These are phyloP conservation scores for Microbotryum lychnidis-dioicae DNA, from an alignment of 1,284 basidiomycete genomes.

Conservation along the genomic window DNA sequence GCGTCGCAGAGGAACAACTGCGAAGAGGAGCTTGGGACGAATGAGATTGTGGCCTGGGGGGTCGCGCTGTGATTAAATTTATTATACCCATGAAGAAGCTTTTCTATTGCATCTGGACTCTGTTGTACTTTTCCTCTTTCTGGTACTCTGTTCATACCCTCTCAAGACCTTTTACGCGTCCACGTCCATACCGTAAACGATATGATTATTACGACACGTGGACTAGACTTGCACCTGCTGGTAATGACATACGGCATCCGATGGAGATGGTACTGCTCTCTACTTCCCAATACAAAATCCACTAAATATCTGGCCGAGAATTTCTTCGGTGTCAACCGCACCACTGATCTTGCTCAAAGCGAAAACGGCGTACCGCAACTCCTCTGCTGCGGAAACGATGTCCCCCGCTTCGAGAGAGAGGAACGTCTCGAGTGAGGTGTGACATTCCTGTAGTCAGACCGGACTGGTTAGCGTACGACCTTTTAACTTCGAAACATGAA, in stretches of 20 bases:
- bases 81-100: too few relatives aligned
- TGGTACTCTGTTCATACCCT: too few relatives aligned
- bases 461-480: too few relatives aligned
- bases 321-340: conserved; percentile 61
- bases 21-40: too few relatives aligned
- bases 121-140: too few relatives aligned
- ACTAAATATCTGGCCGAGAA: conserved; percentile 68
- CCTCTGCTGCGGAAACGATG: conserved; percentile 71
- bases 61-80: too few relatives aligned
- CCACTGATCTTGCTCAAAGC: conserved; percentile 74
- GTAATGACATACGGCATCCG: background rate
- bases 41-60: too few relatives aligned
- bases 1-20: too few relatives aligned
- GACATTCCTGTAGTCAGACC: conserved; percentile 44
- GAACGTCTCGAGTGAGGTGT: conserved; percentile 59
- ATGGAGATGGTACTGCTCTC: background rate
- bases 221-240: too few relatives aligned
- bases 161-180: too few relatives aligned
- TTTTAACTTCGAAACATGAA: background rate
- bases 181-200: background rate
- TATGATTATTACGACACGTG: background rate
- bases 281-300: conserved; percentile 69
- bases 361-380: conserved; percentile 69
- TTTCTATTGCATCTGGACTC: too few relatives aligned
- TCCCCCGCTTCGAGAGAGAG: conserved; percentile 46